A percentile compares a stretch with the other conserved stretches of the same genome.
phyloP scores from a whole-genome alignment of 306 rosid genomes.

The Datisca glomerata region DNA sequence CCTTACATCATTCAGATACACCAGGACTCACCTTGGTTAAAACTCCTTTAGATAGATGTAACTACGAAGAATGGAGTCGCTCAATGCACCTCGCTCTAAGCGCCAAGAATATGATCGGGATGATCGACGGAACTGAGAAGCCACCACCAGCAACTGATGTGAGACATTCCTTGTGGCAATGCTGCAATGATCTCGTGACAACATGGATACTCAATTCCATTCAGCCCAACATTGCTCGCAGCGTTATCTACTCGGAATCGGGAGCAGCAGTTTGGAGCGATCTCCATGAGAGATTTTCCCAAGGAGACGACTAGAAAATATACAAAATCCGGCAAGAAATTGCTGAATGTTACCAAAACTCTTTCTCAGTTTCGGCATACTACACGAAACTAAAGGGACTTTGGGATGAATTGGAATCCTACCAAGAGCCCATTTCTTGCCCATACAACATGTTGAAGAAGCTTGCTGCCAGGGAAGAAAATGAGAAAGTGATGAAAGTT shows the following conservation, averaged over 20 bases:
- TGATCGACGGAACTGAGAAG: neutral
- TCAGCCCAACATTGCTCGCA: neutral
- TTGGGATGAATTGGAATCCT: neutral
- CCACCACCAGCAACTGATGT: neutral
- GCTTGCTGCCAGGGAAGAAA: neutral
- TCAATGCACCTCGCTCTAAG: neutral
- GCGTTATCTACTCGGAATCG: neutral
- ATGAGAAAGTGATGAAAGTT: conserved; percentile 5
- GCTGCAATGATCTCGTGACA: neutral
- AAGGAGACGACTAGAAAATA: neutral
- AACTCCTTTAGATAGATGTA: neutral
- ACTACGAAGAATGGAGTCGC: neutral
- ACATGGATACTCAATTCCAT: neutral
- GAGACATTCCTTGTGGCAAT: neutral
- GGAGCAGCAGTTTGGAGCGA: accelerated
- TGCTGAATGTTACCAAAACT: neutral
- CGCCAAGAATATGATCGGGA: neutral
- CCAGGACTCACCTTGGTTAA: neutral
- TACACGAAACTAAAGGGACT: too few relatives aligned
- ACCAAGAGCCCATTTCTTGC: neutral
- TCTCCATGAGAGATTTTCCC: too few relatives aligned
- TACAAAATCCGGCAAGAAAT: conserved; percentile 1
- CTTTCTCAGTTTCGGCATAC: neutral
- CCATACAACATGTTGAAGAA: neutral
- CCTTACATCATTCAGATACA: neutral